Evolutionary conservation across 257 asterid species (phyloP).

Genomic region (Nicotiana paniculata): DNA sequence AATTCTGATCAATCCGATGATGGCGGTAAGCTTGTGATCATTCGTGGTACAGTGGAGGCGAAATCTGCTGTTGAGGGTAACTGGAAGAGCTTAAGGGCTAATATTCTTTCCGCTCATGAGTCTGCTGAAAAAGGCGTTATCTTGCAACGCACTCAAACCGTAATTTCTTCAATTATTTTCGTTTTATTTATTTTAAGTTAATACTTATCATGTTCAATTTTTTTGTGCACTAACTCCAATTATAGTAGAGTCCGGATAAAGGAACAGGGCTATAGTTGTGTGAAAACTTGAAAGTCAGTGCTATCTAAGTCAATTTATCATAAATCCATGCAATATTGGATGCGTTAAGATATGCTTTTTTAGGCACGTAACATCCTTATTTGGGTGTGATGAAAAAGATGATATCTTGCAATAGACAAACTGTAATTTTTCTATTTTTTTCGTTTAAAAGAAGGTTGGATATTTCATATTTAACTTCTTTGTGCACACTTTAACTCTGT

Average conservation of each 20-base stretch:
- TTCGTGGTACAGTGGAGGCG: slow-evolving; percentile 71
- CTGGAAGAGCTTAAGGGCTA: slow-evolving; percentile 40
- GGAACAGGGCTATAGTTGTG: not conserved
- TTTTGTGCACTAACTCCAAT: not conserved
- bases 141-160: slow-evolving; percentile 55
- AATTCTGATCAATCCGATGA: slow-evolving; percentile 17
- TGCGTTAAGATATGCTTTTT: not conserved
- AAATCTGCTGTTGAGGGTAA: slow-evolving; percentile 38
- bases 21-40: slow-evolving; percentile 42
- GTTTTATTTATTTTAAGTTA: not conserved
- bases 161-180: slow-evolving; percentile 13
- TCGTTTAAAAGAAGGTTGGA: no score
- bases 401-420: no score
- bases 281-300: not conserved
- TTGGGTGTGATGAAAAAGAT: no score
- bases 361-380: not conserved
- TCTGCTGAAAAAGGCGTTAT: slow-evolving; percentile 66
- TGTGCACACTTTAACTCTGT: not conserved
- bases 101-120: slow-evolving; percentile 40
- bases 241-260: not conserved
- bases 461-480: not conserved
- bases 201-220: not conserved
- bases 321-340: not conserved
- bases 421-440: no score
- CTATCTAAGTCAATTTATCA: not conserved